Conservation (phyloP, 75 land plant genomes). For the Cunninghamia lanceolata region DNA sequence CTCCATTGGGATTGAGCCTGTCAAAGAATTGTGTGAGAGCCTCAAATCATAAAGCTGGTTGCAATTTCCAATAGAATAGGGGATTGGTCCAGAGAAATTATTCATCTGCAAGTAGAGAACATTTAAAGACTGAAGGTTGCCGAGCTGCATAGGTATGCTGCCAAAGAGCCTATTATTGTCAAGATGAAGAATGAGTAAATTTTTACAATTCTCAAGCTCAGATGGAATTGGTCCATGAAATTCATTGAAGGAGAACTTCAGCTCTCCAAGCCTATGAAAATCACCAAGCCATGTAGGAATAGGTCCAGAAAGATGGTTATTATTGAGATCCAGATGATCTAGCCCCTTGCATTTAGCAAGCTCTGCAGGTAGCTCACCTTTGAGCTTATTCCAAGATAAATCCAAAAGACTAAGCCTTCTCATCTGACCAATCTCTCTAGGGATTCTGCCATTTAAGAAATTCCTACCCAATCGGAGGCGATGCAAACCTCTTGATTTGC, state of each 20-base stretch:
- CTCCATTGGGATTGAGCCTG: constrained; percentile 64
- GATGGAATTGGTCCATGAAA: constrained; percentile 64
- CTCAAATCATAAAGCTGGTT: constrained; percentile 51
- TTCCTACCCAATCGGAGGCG: constrained; percentile 69
- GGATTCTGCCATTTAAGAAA: constrained; percentile 61
- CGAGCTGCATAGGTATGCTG: constrained; percentile 52
- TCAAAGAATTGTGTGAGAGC: constrained; percentile 50
- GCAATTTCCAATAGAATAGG: constrained; percentile 50
- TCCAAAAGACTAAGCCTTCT: constrained; percentile 44
- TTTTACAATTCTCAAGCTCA: constrained; percentile 57
- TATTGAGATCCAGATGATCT: constrained; percentile 59
- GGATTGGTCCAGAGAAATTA: constrained; percentile 55
- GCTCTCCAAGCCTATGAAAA: constrained; percentile 62
- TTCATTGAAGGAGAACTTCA: constrained; percentile 58
- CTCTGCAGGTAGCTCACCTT: constrained; percentile 57
- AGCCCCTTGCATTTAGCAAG: constrained; percentile 59
- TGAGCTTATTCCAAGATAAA: constrained; percentile 64
- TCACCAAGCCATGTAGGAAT: constrained; percentile 59
- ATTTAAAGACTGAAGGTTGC: constrained; percentile 52
- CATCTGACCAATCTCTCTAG: constrained; percentile 40
- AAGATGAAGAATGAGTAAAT: constrained; percentile 51
- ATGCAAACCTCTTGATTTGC: constrained; percentile 46
- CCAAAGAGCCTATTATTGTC: constrained; percentile 55
- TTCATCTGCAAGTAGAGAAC: constrained; percentile 56
- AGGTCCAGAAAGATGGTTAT: constrained; percentile 57